These are phyloP conservation scores for Starmerella bombicola DNA, from an alignment of 805 yeast genomes.

Conservation along the genomic window DNA sequence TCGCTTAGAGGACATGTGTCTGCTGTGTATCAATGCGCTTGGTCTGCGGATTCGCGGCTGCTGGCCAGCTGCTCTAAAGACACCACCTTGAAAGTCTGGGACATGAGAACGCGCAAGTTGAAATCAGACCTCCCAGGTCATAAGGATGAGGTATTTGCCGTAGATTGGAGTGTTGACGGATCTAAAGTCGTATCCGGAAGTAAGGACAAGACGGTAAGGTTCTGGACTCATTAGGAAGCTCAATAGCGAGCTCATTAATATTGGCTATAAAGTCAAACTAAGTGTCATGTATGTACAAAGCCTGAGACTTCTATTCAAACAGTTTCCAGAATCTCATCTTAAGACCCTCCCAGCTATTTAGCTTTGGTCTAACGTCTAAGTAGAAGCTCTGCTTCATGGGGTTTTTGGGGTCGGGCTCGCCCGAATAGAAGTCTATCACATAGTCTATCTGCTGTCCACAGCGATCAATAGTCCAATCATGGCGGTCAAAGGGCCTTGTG, in stretches of 20 bases:
- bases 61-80: slow-evolving; percentile 91
- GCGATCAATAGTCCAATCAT: slow-evolving; percentile 82
- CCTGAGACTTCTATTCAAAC: not conserved
- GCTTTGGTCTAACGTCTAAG: slow-evolving; percentile 84
- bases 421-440: slow-evolving; percentile 81
- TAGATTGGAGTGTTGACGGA: slow-evolving; percentile 97
- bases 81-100: slow-evolving; percentile 95
- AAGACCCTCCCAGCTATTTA: slow-evolving; percentile 69
- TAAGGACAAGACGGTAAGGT: slow-evolving; percentile 82
- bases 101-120: slow-evolving; percentile 70
- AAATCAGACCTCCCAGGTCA: slow-evolving; percentile 92
- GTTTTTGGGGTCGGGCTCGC: slow-evolving; percentile 37
- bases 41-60: slow-evolving; percentile 90
- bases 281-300: too few species aligned
- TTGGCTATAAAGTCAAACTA: too few species aligned
- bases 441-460: slow-evolving; percentile 78
- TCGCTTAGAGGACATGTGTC: slow-evolving; percentile 96
- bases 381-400: slow-evolving; percentile 50
- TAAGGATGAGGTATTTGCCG: slow-evolving; percentile 88
- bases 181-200: slow-evolving; percentile 93
- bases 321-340: slow-evolving; percentile 47
- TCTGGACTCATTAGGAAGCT: slow-evolving; percentile 53
- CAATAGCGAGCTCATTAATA: not conserved
- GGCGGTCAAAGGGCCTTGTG: slow-evolving; percentile 83
- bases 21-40: slow-evolving; percentile 91